Base-by-base conservation (phyloP, 306 rosid species). In the Ammopiptanthus mongolicus region DNA sequence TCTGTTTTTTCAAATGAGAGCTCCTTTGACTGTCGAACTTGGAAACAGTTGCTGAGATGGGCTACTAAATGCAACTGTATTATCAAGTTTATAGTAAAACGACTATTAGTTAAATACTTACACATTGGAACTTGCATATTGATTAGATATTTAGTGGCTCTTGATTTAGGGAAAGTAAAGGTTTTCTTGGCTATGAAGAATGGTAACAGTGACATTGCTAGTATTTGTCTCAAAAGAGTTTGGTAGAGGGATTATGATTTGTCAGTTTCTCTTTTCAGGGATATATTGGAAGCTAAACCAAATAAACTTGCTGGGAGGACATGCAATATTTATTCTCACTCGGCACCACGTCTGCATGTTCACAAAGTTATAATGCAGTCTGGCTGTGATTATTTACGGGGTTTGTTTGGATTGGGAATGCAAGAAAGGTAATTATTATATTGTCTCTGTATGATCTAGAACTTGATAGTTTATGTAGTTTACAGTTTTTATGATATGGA, bases 401-500 rank as follows among this genome's bases (percentile, higher is more conserved):
- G 88, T 80, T 86, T 94, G 79, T 88, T 90, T 59, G 76, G 81
- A 62, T 91, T 97, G 56, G 95, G 97, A 82, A 94, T 94, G 97
- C 87, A 72, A 84, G 98, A 94, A 75, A 94, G 98, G 98, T 91
- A 57, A 72, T 68, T 70, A 37, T 53, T 75, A 39, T 14, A 19
- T 44, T 12, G 50, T 14, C 5, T 41, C 25, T 8, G 61, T 21
- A 17, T 59, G 52, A 69, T 28, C 69, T 47, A 21, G 66, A 61
- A 69, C 31, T 57, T 52, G 3, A 17, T 73, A 39, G 65, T 71
- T 63, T 79, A 72, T 46, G 41, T 66, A 50, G 11, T 63, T 60
- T 39, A 41, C 63, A 22, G 37, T 60, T 76, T 65, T 65, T 41
- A 29, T 72, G 37, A 76, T 42, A 37, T 52, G 55, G 9, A 46